Percentiles rank a stretch among this genome's conserved stretches.
These are phyloP conservation scores for Fusarium sp. DNA, from an alignment of 2,329 filamentous ascomycete species.

Conservation along the genomic window DNA sequence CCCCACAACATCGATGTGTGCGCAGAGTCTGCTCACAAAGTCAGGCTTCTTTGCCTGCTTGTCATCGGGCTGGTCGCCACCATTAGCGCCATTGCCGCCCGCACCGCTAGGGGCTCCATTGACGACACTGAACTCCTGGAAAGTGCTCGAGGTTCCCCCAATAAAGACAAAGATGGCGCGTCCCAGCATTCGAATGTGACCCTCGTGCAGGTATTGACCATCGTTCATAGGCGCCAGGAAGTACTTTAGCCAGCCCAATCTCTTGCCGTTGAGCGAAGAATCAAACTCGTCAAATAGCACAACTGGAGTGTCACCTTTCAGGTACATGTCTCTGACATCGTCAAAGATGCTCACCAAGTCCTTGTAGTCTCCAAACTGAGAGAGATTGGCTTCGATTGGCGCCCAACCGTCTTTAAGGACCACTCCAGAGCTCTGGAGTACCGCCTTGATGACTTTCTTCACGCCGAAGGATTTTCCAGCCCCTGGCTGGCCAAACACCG, in stretches of 20 bases:
- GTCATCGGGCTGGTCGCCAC: neutral
- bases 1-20: neutral
- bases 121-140: neutral
- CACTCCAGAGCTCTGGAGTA: too few species aligned
- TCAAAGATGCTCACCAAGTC: neutral
- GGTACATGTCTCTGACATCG: neutral
- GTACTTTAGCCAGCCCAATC: too few species aligned
- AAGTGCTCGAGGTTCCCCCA: neutral
- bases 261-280: too few species aligned
- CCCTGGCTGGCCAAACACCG: neutral
- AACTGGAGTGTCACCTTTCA: neutral
- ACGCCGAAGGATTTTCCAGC: neutral
- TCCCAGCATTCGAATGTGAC: neutral
- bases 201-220: too few species aligned
- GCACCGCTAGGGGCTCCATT: too few species aligned
- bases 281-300: neutral
- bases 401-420: neutral
- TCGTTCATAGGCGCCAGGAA: too few species aligned
- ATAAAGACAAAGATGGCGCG: neutral
- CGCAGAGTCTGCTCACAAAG: conserved; percentile 10
- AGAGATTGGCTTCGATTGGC: neutral
- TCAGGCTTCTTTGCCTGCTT: conserved; percentile 1
- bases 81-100: too few species aligned
- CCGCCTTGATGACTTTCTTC: neutral
- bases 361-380: neutral